Conservation (phyloP, 75 land plant genomes). For the Sequoia sempervirens region DNA sequence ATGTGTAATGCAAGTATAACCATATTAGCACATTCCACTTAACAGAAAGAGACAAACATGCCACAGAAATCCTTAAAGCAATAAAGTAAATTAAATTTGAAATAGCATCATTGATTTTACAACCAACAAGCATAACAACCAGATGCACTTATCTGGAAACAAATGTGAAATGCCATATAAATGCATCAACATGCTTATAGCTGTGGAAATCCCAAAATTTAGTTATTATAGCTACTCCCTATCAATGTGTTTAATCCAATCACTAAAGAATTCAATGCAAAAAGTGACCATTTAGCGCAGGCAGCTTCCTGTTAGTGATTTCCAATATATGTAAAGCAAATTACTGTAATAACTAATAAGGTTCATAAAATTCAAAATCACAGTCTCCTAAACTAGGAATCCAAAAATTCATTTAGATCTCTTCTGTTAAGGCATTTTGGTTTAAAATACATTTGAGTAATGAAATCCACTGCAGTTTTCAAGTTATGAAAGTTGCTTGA, state of each 20-base stretch:
- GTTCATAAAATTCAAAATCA: background rate
- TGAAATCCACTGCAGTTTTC: background rate
- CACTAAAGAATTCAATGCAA: background rate
- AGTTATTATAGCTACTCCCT: background rate
- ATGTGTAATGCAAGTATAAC: background rate
- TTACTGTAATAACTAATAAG: background rate
- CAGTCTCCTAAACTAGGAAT: background rate
- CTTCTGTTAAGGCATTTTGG: background rate
- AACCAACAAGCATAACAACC: background rate
- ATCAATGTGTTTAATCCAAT: background rate
- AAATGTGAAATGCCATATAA: background rate
- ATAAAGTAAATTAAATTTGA: background rate
- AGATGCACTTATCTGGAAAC: background rate
- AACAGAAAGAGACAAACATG: background rate
- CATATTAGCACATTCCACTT: background rate
- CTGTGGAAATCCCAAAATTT: background rate
- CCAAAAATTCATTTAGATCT: background rate
- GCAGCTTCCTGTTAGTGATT: too few relatives aligned
- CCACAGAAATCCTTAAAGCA: background rate
- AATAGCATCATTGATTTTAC: background rate
- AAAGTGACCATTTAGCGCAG: too few relatives aligned
- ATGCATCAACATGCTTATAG: background rate
- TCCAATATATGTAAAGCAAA: background rate
- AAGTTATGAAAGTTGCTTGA: background rate
- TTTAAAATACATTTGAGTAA: background rate